Conservation (phyloP, 805 yeast species). For the Candida sphagnicola region DNA sequence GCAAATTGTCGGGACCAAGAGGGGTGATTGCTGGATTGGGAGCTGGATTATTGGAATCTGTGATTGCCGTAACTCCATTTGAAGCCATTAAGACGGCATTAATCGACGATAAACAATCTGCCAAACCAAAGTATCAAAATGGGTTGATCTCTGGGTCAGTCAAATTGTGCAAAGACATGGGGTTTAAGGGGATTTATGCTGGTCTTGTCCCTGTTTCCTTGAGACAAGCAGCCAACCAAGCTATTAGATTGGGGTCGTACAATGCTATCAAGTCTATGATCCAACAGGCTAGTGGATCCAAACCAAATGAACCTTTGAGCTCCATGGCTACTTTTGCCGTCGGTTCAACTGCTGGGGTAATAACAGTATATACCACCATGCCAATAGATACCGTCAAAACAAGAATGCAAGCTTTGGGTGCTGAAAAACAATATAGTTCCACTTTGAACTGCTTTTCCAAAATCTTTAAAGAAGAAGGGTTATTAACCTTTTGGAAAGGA, state of each 20-base stretch:
- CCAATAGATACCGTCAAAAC: conserved; percentile 95
- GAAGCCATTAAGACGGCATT: conserved; percentile 95
- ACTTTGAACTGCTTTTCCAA: conserved; percentile 79
- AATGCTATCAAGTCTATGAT: conserved; percentile 78
- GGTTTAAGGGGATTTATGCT: conserved; percentile 78
- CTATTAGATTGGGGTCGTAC: conserved; percentile 91
- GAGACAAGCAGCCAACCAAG: conserved; percentile 94
- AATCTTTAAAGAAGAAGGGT: conserved; percentile 83
- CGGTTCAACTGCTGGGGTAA: conserved; percentile 86
- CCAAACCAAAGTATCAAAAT: conserved; percentile 71
- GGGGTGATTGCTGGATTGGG: conserved; percentile 98
- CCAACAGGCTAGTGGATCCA: conserved; percentile 64
- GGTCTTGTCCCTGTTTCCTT: conserved; percentile 90
- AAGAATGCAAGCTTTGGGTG: conserved; percentile 91
- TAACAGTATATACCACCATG: conserved; percentile 91
- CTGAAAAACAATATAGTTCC: conserved; percentile 63
- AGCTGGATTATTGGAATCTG: conserved; percentile 90
- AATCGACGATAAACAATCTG: conserved; percentile 84
- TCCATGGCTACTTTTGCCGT: conserved; percentile 79
- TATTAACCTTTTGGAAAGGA: conserved; percentile 93
- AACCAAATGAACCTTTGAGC: conserved; percentile 70
- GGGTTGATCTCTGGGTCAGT: conserved; percentile 61
- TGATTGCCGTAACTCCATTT: conserved; percentile 93
- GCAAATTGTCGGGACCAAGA: conserved; percentile 82
- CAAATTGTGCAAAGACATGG: conserved; percentile 68